Percentiles rank a stretch among this genome's conserved stretches.
Conservation (phyloP, 1,139 yeast species). For the Eremothecium coryli region DNA sequence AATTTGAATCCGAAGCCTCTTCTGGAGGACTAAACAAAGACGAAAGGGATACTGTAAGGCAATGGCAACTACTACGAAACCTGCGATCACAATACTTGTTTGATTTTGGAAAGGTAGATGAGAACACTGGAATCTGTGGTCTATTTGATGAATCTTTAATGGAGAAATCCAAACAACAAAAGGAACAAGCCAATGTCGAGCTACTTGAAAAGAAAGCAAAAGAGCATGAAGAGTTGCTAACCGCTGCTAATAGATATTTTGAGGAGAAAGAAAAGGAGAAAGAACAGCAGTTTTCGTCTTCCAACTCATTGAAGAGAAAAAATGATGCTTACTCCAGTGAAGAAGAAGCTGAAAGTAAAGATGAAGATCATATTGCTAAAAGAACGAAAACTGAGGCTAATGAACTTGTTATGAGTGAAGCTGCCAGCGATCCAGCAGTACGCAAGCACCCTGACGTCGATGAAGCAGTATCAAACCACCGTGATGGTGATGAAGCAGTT, state of each 20-base stretch:
- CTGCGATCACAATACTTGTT: conserved; percentile 23
- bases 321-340: not conserved
- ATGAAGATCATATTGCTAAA: not conserved
- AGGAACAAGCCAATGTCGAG: conserved; percentile 6
- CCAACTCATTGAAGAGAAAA: not conserved
- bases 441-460: too few relatives aligned
- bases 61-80: conserved; percentile 27
- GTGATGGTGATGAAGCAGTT: too few relatives aligned
- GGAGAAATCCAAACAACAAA: conserved; percentile 8
- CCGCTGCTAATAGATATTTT: conserved; percentile 18
- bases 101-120: conserved; percentile 23
- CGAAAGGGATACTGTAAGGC: conserved; percentile 20
- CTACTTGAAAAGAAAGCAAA: conserved; percentile 9
- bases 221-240: conserved; percentile 14
- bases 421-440: too few relatives aligned
- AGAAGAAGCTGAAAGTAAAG: not conserved
- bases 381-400: not conserved
- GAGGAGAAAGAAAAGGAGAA: conserved; percentile 10
- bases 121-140: conserved; percentile 21
- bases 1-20: conserved; percentile 1
- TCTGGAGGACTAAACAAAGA: conserved; percentile 2
- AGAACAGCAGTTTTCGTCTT: too few relatives aligned
- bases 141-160: conserved; percentile 17
- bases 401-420: too few relatives aligned
- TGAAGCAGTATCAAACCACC: too few relatives aligned